Base-by-base conservation (phyloP, 495 filamentous ascomycete species). In the Penicillium riverlandense region DNA sequence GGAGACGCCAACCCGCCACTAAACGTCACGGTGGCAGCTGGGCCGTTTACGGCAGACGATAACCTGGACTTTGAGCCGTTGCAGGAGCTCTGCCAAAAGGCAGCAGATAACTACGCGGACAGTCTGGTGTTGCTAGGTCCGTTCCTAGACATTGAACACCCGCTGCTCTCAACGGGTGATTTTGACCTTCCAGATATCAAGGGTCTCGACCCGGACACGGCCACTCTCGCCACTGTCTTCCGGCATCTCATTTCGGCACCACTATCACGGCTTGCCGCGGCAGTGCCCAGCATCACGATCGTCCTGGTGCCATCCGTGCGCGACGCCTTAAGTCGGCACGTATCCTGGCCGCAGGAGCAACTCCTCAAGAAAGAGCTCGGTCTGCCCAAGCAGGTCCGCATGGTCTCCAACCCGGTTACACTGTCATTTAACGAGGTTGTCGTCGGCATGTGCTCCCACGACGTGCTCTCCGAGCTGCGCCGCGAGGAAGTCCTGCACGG, bases 141-240 rank as follows among this genome's bases (percentile, higher is more conserved):
- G 2, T 95, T 97, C 59, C 72, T 98, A 43, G 92, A 97, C 58
- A 70, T 80, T 35, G 89, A 94, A 47, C 92, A 98, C 54, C 91
- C 92, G 4, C 68, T 92, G n/a, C 75, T 98, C 39, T 83, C 85
- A 42, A 76, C 82, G 2, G 92, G 92, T 14, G 89, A 95, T 55
- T 95, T 95, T 53, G 90, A 95, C 53, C 76, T 96, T 16, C 90
- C 88, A 5, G 79, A 87, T 4, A 77, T 83, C 43, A 67, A 80
- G n/a, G 64, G 70, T 11, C 64, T 80, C 40, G 81, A 90, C 34
- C 80, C 84, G 0, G 87, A 91, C 57, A 80, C 79, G 3, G 83
- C 80, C 7, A 94, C 88, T 8, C 75, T 98, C 50, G 70, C 79
- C 9, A 86, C 86, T 29, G 75, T 91, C 15, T 98, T 98, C 73